A percentile compares a stretch with the other conserved stretches of the same genome.
Conservation (phyloP, 2,329 filamentous ascomycete species). For the Colletotrichum sp. region DNA sequence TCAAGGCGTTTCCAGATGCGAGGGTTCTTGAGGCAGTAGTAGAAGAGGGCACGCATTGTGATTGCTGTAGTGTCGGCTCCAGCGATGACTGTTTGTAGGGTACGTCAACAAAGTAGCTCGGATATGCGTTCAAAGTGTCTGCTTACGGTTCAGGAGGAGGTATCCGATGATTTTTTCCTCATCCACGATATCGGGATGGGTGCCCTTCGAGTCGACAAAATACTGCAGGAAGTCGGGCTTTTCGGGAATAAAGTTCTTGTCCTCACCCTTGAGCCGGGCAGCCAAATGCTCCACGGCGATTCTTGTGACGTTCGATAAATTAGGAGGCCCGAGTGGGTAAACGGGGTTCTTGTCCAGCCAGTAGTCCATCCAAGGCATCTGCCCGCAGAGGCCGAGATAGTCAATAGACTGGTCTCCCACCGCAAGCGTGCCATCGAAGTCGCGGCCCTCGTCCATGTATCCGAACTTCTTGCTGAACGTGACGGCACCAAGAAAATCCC, state of each 20-base stretch:
- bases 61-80: slow-evolving; percentile 42
- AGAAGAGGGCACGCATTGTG: slow-evolving; percentile 37
- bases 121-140: not conserved
- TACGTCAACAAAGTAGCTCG: not conserved
- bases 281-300: slow-evolving; percentile 24
- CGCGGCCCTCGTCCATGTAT: slow-evolving; percentile 40
- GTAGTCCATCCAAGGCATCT: slow-evolving; percentile 30
- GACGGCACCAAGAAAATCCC: slow-evolving; percentile 46
- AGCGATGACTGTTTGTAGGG: slow-evolving; percentile 30
- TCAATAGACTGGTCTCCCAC: slow-evolving; percentile 33
- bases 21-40: slow-evolving; percentile 38
- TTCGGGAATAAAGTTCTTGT: slow-evolving; percentile 4
- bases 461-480: slow-evolving; percentile 45
- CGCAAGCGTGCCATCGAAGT: slow-evolving; percentile 40
- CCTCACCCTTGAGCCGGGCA: slow-evolving; percentile 14
- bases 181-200: slow-evolving; percentile 38
- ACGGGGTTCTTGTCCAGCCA: slow-evolving; percentile 34
- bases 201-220: slow-evolving; percentile 37
- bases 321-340: slow-evolving; percentile 26
- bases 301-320: slow-evolving; percentile 23
- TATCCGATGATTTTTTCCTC: slow-evolving; percentile 34
- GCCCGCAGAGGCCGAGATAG: slow-evolving; percentile 32
- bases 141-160: slow-evolving; percentile 31
- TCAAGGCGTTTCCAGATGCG: slow-evolving; percentile 29
- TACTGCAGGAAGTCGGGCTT: slow-evolving; percentile 34